Evolutionary conservation across 2,329 filamentous ascomycete genomes (phyloP).

Genomic region (Neophaeococcomyces aloes): DNA sequence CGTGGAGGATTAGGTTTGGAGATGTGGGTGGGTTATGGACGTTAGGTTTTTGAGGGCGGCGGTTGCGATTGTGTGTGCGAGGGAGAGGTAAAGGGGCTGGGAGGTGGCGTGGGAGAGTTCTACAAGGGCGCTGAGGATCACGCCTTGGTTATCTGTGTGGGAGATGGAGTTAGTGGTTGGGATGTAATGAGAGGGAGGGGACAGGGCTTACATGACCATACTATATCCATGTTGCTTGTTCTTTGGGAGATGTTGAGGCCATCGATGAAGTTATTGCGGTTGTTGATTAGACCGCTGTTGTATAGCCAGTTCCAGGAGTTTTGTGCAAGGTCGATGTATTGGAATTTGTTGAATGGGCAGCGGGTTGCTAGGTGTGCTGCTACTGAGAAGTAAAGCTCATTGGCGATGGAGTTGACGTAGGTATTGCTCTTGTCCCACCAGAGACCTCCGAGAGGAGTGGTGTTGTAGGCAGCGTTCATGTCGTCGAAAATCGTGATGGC

Average conservation of each 20-base stretch:
- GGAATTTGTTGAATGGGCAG: conserved; percentile 28
- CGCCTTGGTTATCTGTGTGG: conserved; percentile 49
- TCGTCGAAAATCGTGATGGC: conserved; percentile 42
- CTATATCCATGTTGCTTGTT: conserved; percentile 39
- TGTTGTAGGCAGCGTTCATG: conserved; percentile 35
- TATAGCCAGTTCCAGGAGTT: conserved; percentile 45
- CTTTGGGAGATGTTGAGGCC: conserved; percentile 38
- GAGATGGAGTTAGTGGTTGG: not conserved
- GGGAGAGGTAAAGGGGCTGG: conserved; percentile 29
- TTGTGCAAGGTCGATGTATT: conserved; percentile 40
- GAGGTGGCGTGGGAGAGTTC: conserved; percentile 39
- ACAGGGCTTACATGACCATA: not conserved
- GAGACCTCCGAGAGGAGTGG: conserved; percentile 36
- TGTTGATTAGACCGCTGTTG: conserved; percentile 43
- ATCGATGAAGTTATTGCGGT: conserved; percentile 43
- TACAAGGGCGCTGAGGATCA: conserved; percentile 47
- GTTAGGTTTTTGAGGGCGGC: conserved; percentile 42
- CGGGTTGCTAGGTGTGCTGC: conserved; percentile 45
- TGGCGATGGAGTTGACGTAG: conserved; percentile 46
- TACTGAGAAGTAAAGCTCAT: conserved; percentile 47
- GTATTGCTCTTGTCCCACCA: conserved; percentile 37
- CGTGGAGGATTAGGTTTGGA: conserved; percentile 40
- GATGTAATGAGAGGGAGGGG: too few relatives aligned
- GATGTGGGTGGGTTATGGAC: conserved; percentile 46
- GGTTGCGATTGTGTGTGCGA: conserved; percentile 41